Conservation (phyloP, 2,329 filamentous ascomycete genomes). For the Ophiocordyceps polyrhachis-furcata region DNA sequence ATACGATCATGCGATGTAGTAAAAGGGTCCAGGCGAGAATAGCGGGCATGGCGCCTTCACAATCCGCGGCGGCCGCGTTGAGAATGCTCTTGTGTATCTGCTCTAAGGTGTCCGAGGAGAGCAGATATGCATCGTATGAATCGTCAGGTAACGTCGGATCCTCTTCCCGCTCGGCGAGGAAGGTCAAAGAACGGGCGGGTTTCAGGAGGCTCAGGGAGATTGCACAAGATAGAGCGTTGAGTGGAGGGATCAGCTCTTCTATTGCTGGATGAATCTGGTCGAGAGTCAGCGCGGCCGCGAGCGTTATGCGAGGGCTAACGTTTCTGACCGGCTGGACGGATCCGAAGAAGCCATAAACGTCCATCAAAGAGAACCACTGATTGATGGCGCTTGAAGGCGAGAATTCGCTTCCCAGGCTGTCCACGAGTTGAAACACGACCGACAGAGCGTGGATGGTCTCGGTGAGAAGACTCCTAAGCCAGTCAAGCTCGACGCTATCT, state of each 20-base stretch:
- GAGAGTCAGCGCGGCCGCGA: conserved; percentile 5
- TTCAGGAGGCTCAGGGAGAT: conserved; percentile 59
- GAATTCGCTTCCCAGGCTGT: conserved; percentile 34
- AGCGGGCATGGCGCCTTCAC: conserved; percentile 50
- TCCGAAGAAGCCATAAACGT: conserved; percentile 50
- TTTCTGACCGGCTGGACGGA: conserved; percentile 25
- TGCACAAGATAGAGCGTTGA: conserved; percentile 51
- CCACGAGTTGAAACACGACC: conserved; percentile 53
- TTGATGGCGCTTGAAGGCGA: conserved; percentile 38
- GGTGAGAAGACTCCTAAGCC: conserved; percentile 42
- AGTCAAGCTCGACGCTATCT: conserved; percentile 37
- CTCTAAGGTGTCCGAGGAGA: conserved; percentile 49
- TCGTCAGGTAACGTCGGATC: conserved; percentile 16
- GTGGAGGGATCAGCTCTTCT: conserved; percentile 34
- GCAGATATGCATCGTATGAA: conserved; percentile 39
- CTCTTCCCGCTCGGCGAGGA: conserved; percentile 19
- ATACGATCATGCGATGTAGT: conserved; percentile 47
- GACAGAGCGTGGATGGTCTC: conserved; percentile 60
- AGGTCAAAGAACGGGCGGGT: conserved; percentile 33
- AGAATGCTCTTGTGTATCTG: conserved; percentile 56
- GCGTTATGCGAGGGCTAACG: not conserved
- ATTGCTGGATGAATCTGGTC: conserved; percentile 19
- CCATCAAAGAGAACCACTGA: conserved; percentile 60
- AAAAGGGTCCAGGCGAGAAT: conserved; percentile 71
- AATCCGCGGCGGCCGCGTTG: conserved; percentile 33